Base-by-base conservation (phyloP, 345 rosid genomes). In the Syzygium oleosum region DNA sequence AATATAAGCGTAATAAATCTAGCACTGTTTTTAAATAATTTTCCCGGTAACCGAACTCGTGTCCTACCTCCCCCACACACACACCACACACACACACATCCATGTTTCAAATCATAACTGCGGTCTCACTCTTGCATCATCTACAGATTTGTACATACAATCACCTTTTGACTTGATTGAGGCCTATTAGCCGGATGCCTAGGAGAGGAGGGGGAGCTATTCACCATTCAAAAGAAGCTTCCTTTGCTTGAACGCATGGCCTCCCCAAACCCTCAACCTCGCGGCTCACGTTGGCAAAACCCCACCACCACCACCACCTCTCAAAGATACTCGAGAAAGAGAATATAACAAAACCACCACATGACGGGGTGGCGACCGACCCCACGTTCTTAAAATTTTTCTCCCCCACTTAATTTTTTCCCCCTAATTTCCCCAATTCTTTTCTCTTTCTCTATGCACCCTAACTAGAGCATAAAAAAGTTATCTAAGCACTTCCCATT, bases 291-390 rank as follows among this genome's bases (percentile, higher is more conserved):
- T 73, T 38, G 83, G 46, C 13, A 38, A 73, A 49, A 49, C 83
- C 83, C 80, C 80, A 34, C 80, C 80, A 54, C 58, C 56, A 6
- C 9, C 58, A 7, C 78, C 79, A 34, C 83, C 87, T 84, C 85
- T 61, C 84, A 53, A 90, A 92, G 92, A 91, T 91, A 90, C 92
- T 86, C 94, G 34, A 23, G 1, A 49, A 51, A 51, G 85, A 85
- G 83, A 90, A 92, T 86, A 92, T 86, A 88, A 90, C 23, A 68
- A 68, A 93, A 90, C 94, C 88, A 91, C 93, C 95, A 92, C 92
- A 92, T 91, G 93, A 29, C 34, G 78, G 85, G 85, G 41, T 85
- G 56, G 88, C 84, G 89, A 83, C 90, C 87, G 84, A 86, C 89
- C 91, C 93, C 93, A 90, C 88, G 90, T 89, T 90, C 91, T 65